phyloP scores from a whole-genome alignment of 352 stramenopile species.

The Elongisporangium anandrum region DNA sequence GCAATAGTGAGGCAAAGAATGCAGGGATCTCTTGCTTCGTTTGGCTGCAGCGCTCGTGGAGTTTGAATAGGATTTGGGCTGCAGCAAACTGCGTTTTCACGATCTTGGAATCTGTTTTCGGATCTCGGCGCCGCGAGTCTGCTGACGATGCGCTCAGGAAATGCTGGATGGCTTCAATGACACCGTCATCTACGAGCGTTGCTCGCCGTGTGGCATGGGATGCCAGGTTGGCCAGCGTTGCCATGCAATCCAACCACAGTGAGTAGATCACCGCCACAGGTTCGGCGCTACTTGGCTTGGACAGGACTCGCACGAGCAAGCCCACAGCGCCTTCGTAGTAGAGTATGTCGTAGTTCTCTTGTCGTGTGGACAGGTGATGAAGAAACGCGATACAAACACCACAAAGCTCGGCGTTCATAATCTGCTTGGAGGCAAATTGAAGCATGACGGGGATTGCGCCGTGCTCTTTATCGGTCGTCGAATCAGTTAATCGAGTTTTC shows the following conservation, averaged over 20 bases:
- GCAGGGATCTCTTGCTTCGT: slow-evolving; percentile 29
- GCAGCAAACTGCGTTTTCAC: slow-evolving; percentile 51
- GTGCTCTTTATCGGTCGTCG: slow-evolving; percentile 21
- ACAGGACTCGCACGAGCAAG: slow-evolving; percentile 51
- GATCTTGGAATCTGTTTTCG: slow-evolving; percentile 32
- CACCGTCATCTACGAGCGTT: slow-evolving; percentile 50
- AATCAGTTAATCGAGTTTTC: slow-evolving; percentile 61
- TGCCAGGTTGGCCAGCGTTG: slow-evolving; percentile 56
- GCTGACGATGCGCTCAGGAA: slow-evolving; percentile 40
- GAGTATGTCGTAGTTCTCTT: slow-evolving; percentile 56
- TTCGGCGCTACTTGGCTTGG: slow-evolving; percentile 32
- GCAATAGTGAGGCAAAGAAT: slow-evolving; percentile 56
- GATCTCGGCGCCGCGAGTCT: slow-evolving; percentile 34
- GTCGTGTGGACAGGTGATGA: slow-evolving; percentile 58
- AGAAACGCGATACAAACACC: slow-evolving; percentile 66
- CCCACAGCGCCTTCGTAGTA: slow-evolving; percentile 60
- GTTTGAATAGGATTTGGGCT: slow-evolving; percentile 51
- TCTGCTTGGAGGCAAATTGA: slow-evolving; percentile 51
- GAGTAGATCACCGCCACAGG: slow-evolving; percentile 37
- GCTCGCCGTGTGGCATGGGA: slow-evolving; percentile 28
- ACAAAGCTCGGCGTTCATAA: slow-evolving; percentile 58
- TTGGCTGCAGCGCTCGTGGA: slow-evolving; percentile 48
- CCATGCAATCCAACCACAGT: slow-evolving; percentile 48
- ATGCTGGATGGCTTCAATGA: slow-evolving; percentile 59
- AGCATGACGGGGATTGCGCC: slow-evolving; percentile 71